These are phyloP conservation scores for Kwoniella newhampshirensis DNA, from an alignment of 768 basidiomycete genomes.

Conservation along the genomic window DNA sequence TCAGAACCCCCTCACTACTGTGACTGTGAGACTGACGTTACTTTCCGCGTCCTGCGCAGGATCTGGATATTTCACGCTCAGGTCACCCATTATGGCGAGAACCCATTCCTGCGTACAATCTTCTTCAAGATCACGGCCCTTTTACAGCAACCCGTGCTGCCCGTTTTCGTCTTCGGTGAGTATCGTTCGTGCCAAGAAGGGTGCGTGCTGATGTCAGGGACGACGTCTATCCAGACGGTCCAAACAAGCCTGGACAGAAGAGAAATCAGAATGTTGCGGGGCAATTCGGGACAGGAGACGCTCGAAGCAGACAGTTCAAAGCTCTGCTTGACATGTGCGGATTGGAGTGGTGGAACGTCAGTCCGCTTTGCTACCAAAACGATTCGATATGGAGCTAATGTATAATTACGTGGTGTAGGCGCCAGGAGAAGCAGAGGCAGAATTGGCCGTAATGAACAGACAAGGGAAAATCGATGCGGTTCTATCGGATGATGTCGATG, in stretches of 20 bases:
- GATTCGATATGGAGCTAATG: neutral
- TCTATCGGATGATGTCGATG: constrained; percentile 90
- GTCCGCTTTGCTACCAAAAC: constrained; percentile 12
- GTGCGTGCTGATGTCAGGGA: neutral
- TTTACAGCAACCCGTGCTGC: constrained; percentile 70
- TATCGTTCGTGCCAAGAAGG: neutral
- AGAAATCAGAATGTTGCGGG: constrained; percentile 56
- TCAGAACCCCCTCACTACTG: too few relatives aligned
- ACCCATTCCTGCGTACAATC: constrained; percentile 77
- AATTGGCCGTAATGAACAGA: constrained; percentile 79
- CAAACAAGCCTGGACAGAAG: constrained; percentile 76
- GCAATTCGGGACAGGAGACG: constrained; percentile 46
- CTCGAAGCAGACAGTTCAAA: constrained; percentile 46
- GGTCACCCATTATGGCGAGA: constrained; percentile 62
- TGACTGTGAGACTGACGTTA: too few relatives aligned
- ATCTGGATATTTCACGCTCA: constrained; percentile 61
- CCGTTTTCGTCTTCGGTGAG: constrained; percentile 78
- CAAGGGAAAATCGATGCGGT: constrained; percentile 83
- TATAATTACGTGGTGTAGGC: constrained; percentile 53
- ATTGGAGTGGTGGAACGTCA: constrained; percentile 57
- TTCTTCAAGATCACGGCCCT: constrained; percentile 83
- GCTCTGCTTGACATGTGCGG: constrained; percentile 58
- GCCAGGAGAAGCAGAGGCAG: constrained; percentile 93
- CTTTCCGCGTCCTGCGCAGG: constrained; percentile 24
- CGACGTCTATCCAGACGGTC: constrained; percentile 60